Evolutionary conservation across 805 yeast species (phyloP).

Genomic region (Isabelozyma rhagii): DNA sequence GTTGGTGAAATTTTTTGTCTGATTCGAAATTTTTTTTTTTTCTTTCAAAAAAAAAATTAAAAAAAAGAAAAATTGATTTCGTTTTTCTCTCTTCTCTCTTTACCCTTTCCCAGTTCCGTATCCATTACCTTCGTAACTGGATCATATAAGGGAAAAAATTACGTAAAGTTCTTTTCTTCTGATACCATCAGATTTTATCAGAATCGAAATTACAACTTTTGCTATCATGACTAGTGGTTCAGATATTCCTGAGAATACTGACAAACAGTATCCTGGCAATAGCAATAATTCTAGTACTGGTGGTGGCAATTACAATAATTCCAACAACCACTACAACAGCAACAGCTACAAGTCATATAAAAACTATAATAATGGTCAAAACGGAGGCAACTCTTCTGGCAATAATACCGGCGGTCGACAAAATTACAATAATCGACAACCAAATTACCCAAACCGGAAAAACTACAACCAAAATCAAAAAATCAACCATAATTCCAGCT

Average conservation of each 20-base stretch:
- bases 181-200: background rate
- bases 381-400: background rate
- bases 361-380: conserved; percentile 8
- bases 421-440: conserved; percentile 4
- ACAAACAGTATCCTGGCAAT: conserved; percentile 1
- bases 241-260: background rate
- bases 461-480: conserved; percentile 12
- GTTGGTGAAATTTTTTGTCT: background rate
- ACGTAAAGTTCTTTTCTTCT: background rate
- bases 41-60: no score
- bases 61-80: background rate
- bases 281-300: conserved; percentile 2
- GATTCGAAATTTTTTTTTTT: background rate
- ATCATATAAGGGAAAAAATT: background rate
- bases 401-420: conserved; percentile 8
- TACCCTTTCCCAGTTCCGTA: background rate
- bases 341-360: conserved; percentile 7
- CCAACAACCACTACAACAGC: conserved; percentile 3
- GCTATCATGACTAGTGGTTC: background rate
- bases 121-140: background rate
- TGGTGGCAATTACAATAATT: conserved; percentile 2
- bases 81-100: background rate
- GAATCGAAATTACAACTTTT: background rate
- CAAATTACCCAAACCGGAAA: conserved; percentile 6
- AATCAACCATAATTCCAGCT: conserved; percentile 11